Percentiles rank a stretch among this genome's conserved stretches.
Evolutionary conservation across 805 yeast genomes (phyloP).

Genomic region (Teunomyces pallodes): DNA sequence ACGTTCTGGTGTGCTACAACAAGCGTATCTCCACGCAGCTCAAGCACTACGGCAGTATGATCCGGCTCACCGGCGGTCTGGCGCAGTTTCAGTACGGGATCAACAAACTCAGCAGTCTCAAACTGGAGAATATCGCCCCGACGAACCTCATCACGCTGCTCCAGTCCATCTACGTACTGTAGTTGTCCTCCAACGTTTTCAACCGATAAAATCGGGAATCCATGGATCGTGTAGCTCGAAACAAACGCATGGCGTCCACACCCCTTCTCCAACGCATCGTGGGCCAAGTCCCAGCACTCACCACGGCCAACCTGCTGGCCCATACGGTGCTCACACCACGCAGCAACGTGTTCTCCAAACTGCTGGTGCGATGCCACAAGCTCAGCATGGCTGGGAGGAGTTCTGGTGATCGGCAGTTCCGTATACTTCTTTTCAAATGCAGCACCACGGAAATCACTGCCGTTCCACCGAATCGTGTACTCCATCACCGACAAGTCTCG

Average conservation of each 20-base stretch:
- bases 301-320: constrained; percentile 54
- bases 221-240: constrained; percentile 47
- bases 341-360: constrained; percentile 53
- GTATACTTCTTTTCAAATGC: constrained; percentile 28
- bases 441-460: constrained; percentile 18
- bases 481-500: constrained; percentile 40
- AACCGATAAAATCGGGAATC: constrained; percentile 35
- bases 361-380: constrained; percentile 32
- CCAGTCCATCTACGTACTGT: constrained; percentile 18
- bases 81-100: constrained; percentile 30
- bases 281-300: constrained; percentile 63
- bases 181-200: constrained; percentile 18
- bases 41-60: constrained; percentile 44
- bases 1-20: constrained; percentile 51
- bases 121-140: constrained; percentile 60
- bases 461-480: constrained; percentile 41
- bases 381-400: constrained; percentile 28
- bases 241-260: constrained; percentile 60
- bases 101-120: constrained; percentile 37
- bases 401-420: constrained; percentile 42
- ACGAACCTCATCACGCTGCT: constrained; percentile 38
- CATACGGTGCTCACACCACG: constrained; percentile 50
- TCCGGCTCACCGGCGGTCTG: constrained; percentile 50
- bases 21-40: constrained; percentile 26
- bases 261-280: constrained; percentile 46